These are phyloP conservation scores for Coprinopsis cinerea DNA, from an alignment of 768 basidiomycete genomes.

Conservation along the genomic window DNA sequence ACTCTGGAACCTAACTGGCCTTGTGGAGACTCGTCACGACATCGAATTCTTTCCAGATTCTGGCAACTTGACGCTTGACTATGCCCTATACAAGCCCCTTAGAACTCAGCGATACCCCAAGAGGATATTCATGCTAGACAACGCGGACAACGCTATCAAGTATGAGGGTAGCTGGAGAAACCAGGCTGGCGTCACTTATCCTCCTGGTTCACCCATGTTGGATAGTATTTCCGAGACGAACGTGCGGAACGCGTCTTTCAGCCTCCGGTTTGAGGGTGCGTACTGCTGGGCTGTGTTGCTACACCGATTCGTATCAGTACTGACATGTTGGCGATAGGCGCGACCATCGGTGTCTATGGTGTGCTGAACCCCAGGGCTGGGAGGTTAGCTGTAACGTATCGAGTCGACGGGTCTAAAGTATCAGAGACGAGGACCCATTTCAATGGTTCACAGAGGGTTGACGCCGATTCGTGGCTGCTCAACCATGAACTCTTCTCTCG, in stretches of 20 bases:
- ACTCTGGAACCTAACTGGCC: background rate
- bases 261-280: conserved; percentile 2
- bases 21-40: background rate
- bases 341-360: conserved; percentile 3
- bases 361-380: conserved; percentile 2
- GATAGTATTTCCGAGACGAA: background rate
- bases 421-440: background rate
- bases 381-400: background rate
- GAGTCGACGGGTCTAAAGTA: background rate
- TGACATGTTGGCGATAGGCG: background rate
- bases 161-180: background rate
- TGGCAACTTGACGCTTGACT: conserved; percentile 7
- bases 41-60: background rate
- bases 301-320: no score
- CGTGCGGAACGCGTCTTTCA: background rate
- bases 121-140: conserved; percentile 1
- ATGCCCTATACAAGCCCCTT: conserved; percentile 5
- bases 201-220: conserved; percentile 1
- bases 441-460: conserved; percentile 3
- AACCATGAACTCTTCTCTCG: conserved; percentile 1
- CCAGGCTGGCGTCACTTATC: background rate
- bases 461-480: background rate
- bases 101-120: background rate
- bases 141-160: background rate
- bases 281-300: no score